A percentile compares a stretch with the other conserved stretches of the same genome.
Evolutionary conservation across 139 green algal species (phyloP).

Genomic region (Asterochloris sp.): DNA sequence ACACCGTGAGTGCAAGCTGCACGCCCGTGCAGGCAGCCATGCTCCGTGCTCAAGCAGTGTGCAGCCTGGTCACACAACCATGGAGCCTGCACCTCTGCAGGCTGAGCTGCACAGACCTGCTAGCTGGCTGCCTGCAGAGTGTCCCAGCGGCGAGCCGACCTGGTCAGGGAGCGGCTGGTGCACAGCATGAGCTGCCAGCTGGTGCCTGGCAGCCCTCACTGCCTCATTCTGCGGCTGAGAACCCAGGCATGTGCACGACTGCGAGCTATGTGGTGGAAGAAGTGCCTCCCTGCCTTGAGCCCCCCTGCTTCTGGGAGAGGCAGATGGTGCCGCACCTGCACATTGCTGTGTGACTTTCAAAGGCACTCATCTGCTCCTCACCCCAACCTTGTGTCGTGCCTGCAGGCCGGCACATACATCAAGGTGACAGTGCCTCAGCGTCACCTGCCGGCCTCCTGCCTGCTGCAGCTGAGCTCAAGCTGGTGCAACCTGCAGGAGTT

Average conservation of each 20-base stretch:
- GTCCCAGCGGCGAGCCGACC: conserved; percentile 70
- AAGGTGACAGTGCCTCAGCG: conserved; percentile 40
- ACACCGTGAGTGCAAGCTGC: too few species aligned
- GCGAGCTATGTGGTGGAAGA: neutral
- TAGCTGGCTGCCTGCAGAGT: conserved; percentile 48
- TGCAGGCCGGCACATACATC: conserved; percentile 80
- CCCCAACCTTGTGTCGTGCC: neutral
- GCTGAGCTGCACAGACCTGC: too few species aligned
- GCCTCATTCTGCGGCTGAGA: conserved; percentile 63
- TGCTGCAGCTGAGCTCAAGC: too few species aligned
- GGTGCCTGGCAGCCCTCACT: conserved; percentile 30
- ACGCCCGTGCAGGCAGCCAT: too few species aligned
- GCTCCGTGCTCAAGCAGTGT: too few species aligned
- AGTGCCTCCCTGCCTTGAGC: neutral
- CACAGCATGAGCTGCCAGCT: conserved; percentile 28
- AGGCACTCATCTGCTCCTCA: neutral
- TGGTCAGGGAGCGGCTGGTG: conserved; percentile 38
- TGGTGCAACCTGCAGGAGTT: conserved; percentile 59
- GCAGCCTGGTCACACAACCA: too few species aligned
- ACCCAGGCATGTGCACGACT: conserved; percentile 32
- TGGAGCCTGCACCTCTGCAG: too few species aligned
- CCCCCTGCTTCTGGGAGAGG: neutral
- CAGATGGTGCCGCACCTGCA: neutral
- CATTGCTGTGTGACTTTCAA: neutral
- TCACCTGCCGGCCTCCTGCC: too few species aligned